phyloP scores from a whole-genome alignment of 176 grass and related monocot species.

The Paspalum vaginatum region DNA sequence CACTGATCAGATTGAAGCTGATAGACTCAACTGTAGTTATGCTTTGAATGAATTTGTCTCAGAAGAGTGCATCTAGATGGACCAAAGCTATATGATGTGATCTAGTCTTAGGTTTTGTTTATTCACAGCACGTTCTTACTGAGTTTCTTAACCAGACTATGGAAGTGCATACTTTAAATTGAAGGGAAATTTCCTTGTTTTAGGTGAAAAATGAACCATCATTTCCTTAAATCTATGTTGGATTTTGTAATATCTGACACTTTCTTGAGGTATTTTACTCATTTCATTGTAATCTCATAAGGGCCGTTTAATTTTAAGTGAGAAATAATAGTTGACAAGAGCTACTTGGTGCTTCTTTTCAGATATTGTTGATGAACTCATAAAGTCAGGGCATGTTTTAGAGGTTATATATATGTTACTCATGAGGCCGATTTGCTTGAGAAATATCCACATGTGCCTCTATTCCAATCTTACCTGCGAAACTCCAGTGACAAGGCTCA shows the following conservation, averaged over 20 bases:
- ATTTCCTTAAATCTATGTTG: not conserved
- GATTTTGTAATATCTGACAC: not conserved
- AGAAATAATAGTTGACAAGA: no score
- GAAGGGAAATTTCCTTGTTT: not conserved
- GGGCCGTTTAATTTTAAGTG: no score
- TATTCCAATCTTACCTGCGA: constrained; percentile 65
- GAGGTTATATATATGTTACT: constrained; percentile 68
- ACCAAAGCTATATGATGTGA: not conserved
- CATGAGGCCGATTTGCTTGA: constrained; percentile 64
- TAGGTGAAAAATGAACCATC: not conserved
- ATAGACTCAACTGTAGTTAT: not conserved
- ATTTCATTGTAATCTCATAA: not conserved
- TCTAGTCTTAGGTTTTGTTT: not conserved
- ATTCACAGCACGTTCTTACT: not conserved
- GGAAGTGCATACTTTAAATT: constrained; percentile 13
- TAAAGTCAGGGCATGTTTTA: constrained; percentile 59
- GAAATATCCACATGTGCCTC: constrained; percentile 58
- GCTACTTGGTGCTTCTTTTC: constrained; percentile 38
- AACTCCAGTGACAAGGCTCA: constrained; percentile 59
- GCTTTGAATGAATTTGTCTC: constrained; percentile 2
- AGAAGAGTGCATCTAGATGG: constrained; percentile 20
- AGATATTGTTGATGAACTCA: constrained; percentile 69
- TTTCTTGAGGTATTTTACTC: constrained; percentile 16
- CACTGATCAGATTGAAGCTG: not conserved
- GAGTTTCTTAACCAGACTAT: not conserved